Evolutionary conservation across 495 filamentous ascomycete species (phyloP).

Genomic region (Neurospora tetrasperma): DNA sequence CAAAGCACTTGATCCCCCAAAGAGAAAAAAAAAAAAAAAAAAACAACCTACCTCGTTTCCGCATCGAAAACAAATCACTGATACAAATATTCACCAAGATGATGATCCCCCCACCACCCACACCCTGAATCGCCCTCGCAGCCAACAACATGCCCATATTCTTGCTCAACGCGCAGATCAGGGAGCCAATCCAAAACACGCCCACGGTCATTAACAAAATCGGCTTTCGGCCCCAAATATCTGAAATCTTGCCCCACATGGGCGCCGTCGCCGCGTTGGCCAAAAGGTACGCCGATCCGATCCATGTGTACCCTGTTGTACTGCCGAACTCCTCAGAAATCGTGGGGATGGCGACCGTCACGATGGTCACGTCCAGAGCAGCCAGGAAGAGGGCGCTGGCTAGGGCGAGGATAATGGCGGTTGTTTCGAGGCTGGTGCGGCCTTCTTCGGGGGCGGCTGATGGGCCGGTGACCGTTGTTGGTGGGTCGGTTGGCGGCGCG

Average conservation of each 20-base stretch:
- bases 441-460: slow-evolving; percentile 18
- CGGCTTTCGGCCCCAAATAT: slow-evolving; percentile 80
- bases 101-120: slow-evolving; percentile 75
- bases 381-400: slow-evolving; percentile 44
- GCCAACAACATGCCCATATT: slow-evolving; percentile 67
- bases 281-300: slow-evolving; percentile 60
- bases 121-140: slow-evolving; percentile 68
- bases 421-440: slow-evolving; percentile 27
- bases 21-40: neutral
- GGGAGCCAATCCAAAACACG: slow-evolving; percentile 65
- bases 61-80: slow-evolving; percentile 67
- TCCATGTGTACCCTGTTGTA: slow-evolving; percentile 66
- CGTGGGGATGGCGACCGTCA: slow-evolving; percentile 37
- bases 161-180: slow-evolving; percentile 57
- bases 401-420: slow-evolving; percentile 32
- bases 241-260: slow-evolving; percentile 73
- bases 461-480: neutral
- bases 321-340: slow-evolving; percentile 54
- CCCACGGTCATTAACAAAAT: slow-evolving; percentile 63
- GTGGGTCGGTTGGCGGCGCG: neutral
- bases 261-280: slow-evolving; percentile 59
- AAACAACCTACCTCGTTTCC: slow-evolving; percentile 38
- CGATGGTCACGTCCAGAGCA: slow-evolving; percentile 36
- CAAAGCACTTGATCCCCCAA: neutral
- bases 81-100: slow-evolving; percentile 76